Conservation (phyloP, 305 asterid species). For the Nicotiana rustica region DNA sequence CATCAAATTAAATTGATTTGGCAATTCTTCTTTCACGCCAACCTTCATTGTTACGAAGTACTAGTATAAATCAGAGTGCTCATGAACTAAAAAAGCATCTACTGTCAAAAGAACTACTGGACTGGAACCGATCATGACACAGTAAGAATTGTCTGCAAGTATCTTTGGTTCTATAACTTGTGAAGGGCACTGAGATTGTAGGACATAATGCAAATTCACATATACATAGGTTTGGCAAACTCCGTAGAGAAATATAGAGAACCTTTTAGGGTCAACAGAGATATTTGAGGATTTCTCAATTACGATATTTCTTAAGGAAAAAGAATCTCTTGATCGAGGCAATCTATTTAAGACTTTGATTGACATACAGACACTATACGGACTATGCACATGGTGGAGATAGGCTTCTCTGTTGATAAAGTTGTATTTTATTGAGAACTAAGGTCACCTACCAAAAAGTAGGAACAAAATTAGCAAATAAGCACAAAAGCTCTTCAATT, state of each 20-base stretch:
- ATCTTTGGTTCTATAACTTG: slow-evolving; percentile 10
- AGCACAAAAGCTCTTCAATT: slow-evolving; percentile 18
- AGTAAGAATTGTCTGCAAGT: slow-evolving; percentile 19
- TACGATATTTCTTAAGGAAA: not conserved
- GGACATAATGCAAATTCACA: slow-evolving; percentile 10
- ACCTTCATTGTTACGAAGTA: slow-evolving; percentile 11
- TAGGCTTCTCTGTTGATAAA: slow-evolving; percentile 5
- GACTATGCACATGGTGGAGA: not conserved
- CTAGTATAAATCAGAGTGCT: not conserved
- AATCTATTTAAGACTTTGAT: slow-evolving; percentile 2
- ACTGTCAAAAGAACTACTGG: slow-evolving; percentile 21
- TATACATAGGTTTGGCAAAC: slow-evolving; percentile 1
- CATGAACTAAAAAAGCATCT: not conserved
- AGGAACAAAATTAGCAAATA: not conserved
- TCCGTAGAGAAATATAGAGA: slow-evolving; percentile 8
- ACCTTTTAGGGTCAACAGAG: not conserved
- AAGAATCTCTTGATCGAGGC: slow-evolving; percentile 6
- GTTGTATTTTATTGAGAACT: not conserved
- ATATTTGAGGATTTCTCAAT: slow-evolving; percentile 18
- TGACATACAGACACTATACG: not conserved
- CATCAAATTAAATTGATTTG: slow-evolving; percentile 23
- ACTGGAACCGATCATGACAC: not conserved
- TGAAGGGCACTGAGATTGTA: not conserved
- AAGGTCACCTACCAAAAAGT: not conserved
- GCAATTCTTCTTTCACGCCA: not conserved